These are phyloP conservation scores for Colletotrichum noveboracense DNA, from an alignment of 2,329 filamentous ascomycete species.

Conservation along the genomic window DNA sequence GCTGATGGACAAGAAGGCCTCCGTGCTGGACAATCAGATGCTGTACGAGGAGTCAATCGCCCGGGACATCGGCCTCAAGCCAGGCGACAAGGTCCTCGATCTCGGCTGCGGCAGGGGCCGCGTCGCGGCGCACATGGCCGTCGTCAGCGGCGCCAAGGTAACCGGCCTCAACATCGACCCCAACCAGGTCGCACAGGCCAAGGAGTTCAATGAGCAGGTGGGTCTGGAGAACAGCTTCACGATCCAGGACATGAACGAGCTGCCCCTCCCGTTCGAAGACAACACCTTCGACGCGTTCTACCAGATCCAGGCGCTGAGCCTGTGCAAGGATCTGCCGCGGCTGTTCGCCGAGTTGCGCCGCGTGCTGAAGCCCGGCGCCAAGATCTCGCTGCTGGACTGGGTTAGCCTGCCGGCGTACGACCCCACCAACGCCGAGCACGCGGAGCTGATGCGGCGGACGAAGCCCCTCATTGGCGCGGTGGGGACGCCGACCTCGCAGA, in stretches of 20 bases:
- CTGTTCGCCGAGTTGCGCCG: constrained; percentile 55
- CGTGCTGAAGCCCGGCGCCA: constrained; percentile 54
- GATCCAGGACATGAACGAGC: constrained; percentile 55
- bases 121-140: constrained; percentile 59
- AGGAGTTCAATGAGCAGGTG: constrained; percentile 45
- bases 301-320: constrained; percentile 63
- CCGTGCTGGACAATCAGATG: constrained; percentile 56
- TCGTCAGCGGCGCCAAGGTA: constrained; percentile 49
- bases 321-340: constrained; percentile 51
- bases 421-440: constrained; percentile 48
- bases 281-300: constrained; percentile 56
- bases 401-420: constrained; percentile 56
- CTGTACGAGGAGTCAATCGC: constrained; percentile 57
- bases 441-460: constrained; percentile 56
- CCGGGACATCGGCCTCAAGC: constrained; percentile 47
- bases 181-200: constrained; percentile 53
- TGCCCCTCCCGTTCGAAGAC: constrained; percentile 56
- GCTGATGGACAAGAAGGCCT: constrained; percentile 54
- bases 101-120: constrained; percentile 58
- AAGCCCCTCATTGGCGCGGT: constrained; percentile 62
- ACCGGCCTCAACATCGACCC: constrained; percentile 61
- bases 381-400: constrained; percentile 58
- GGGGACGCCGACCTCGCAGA: constrained; percentile 54
- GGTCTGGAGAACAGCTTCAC: constrained; percentile 53
- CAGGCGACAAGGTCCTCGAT: constrained; percentile 53